Evolutionary conservation across 345 rosid genomes (phyloP).

Genomic region (Populus pruinosa): DNA sequence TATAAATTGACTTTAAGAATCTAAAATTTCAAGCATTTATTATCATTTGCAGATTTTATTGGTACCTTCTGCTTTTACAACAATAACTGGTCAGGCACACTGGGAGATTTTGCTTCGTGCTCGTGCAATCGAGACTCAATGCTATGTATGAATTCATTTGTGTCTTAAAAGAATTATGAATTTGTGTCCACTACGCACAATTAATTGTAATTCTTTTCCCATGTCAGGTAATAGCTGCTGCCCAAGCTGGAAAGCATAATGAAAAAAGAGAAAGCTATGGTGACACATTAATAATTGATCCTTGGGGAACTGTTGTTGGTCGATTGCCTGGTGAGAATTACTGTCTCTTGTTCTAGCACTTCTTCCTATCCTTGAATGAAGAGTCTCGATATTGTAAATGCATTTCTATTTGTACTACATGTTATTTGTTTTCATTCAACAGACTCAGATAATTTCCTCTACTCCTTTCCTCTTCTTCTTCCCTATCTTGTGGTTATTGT

Average conservation of each 20-base stretch:
- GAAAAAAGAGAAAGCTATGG: conserved; percentile 84
- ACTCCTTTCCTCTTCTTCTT: not conserved
- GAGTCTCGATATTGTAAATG: not conserved
- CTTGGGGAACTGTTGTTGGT: conserved; percentile 83
- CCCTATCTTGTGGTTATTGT: not conserved
- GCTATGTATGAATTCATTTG: conserved; percentile 57
- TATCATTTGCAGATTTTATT: conserved; percentile 52
- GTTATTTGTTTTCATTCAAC: not conserved
- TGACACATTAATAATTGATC: conserved; percentile 83
- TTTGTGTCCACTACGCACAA: not conserved
- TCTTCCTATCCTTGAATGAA: not conserved
- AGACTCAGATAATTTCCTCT: not conserved
- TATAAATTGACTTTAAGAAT: not conserved
- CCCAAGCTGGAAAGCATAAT: conserved; percentile 86
- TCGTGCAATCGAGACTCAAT: conserved; percentile 91
- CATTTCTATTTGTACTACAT: not conserved
- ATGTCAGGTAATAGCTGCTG: conserved; percentile 75
- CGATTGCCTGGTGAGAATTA: conserved; percentile 62
- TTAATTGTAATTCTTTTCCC: not conserved
- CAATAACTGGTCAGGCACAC: conserved; percentile 83
- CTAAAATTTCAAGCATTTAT: conserved; percentile 1
- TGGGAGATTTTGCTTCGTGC: conserved; percentile 96
- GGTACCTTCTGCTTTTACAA: conserved; percentile 88
- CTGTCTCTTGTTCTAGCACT: not conserved
- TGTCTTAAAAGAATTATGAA: not conserved